Conservation (phyloP, 2,329 filamentous ascomycete genomes). For the Colletotrichum musae region DNA sequence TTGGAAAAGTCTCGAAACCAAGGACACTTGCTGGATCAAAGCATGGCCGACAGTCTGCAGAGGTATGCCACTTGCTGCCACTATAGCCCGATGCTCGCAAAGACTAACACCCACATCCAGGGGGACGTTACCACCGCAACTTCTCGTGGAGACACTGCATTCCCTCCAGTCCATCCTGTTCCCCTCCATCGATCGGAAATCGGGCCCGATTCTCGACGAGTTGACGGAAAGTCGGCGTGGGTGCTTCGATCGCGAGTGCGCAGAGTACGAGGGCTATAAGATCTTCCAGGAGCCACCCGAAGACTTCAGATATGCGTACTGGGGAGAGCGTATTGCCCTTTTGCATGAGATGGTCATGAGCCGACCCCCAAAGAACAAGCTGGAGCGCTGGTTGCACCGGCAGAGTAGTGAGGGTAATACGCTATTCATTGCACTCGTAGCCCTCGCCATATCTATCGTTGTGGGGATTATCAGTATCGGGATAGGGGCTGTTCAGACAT, state of each 20-base stretch:
- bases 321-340: slow-evolving; percentile 31
- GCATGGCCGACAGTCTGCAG: background rate
- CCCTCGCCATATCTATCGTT: slow-evolving; percentile 32
- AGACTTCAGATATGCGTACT: slow-evolving; percentile 26
- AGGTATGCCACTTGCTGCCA: background rate
- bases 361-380: slow-evolving; percentile 25
- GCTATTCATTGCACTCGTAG: slow-evolving; percentile 33
- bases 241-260: slow-evolving; percentile 17
- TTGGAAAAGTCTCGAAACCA: background rate
- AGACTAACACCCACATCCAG: background rate
- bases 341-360: slow-evolving; percentile 26
- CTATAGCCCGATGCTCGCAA: background rate
- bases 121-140: slow-evolving; percentile 1
- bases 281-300: slow-evolving; percentile 1
- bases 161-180: slow-evolving; percentile 17
- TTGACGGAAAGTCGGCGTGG: background rate
- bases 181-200: slow-evolving; percentile 1
- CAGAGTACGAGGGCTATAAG: slow-evolving; percentile 15
- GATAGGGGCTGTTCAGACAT: slow-evolving; percentile 32
- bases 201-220: slow-evolving; percentile 6
- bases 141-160: slow-evolving; percentile 20
- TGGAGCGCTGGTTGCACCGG: slow-evolving; percentile 37
- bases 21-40: background rate
- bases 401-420: slow-evolving; percentile 39
- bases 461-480: slow-evolving; percentile 28